A percentile compares a stretch with the other conserved stretches of the same genome.
Conservation (phyloP, 306 rosid species). For the Abrus pulchellus region DNA sequence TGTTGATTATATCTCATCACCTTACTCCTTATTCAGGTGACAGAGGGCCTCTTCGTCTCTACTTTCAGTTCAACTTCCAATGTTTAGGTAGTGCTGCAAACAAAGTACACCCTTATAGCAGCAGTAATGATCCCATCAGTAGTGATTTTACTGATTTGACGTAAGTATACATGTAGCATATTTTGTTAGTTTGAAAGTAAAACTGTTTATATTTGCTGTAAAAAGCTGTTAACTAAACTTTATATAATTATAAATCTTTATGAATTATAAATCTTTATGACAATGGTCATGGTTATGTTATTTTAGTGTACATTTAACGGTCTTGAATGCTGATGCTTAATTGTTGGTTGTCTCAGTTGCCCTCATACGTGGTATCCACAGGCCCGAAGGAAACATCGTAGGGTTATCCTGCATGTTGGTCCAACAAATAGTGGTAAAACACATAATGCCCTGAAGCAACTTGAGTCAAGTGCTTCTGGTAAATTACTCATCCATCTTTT, state of each 20-base stretch:
- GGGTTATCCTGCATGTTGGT: conserved; percentile 92
- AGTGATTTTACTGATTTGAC: conserved; percentile 80
- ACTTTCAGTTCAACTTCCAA: conserved; percentile 51
- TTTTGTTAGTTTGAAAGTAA: conserved; percentile 23
- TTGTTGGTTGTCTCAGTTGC: conserved; percentile 57
- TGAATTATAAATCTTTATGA: background rate
- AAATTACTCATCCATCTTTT: conserved; percentile 43
- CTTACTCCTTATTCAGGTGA: conserved; percentile 52
- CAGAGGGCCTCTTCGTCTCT: conserved; percentile 35
- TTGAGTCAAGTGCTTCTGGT: conserved; percentile 89
- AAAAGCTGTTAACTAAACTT: background rate
- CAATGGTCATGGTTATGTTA: conserved; percentile 28
- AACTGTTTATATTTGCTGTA: conserved; percentile 15
- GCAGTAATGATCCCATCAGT: conserved; percentile 48
- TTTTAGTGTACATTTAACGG: conserved; percentile 17
- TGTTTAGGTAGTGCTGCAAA: conserved; percentile 51
- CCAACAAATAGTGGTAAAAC: conserved; percentile 99
- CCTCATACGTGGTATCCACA: conserved; percentile 98
- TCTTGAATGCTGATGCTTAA: conserved; percentile 35
- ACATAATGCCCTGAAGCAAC: conserved; percentile 82
- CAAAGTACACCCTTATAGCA: conserved; percentile 60
- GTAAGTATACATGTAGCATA: conserved; percentile 56
- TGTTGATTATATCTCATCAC: conserved; percentile 20
- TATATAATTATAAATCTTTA: background rate
- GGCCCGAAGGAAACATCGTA: conserved; percentile 82